phyloP scores from a whole-genome alignment of 2,329 filamentous ascomycete species.

The Cryphonectria naterciae region DNA sequence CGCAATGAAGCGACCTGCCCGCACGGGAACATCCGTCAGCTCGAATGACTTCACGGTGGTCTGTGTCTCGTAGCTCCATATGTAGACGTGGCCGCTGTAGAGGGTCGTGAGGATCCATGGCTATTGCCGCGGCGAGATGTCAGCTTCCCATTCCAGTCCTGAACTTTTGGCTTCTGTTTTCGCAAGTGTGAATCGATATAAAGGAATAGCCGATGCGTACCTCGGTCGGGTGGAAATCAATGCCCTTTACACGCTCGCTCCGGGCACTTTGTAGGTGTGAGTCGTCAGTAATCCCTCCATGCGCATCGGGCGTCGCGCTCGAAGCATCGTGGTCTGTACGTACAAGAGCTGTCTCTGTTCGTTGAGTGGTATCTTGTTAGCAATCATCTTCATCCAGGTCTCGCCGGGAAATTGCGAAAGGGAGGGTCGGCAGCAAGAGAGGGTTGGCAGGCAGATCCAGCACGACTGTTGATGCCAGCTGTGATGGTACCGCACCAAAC shows the following conservation, averaged over 20 bases:
- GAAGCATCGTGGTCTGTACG: background rate
- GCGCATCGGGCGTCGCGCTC: background rate
- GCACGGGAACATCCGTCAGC: constrained; percentile 95
- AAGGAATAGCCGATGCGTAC: constrained; percentile 71
- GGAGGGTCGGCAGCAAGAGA: background rate
- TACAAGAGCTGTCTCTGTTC: constrained; percentile 73
- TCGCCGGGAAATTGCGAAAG: background rate
- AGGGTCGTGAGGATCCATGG: constrained; percentile 31
- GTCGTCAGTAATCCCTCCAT: background rate
- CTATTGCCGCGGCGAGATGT: constrained; percentile 1
- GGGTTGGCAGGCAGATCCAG: background rate
- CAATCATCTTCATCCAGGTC: constrained; percentile 7
- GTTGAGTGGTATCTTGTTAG: constrained; percentile 42
- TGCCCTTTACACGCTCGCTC: constrained; percentile 94
- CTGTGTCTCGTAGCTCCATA: constrained; percentile 98
- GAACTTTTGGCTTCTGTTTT: background rate
- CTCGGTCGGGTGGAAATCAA: constrained; percentile 96
- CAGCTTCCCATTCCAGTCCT: background rate
- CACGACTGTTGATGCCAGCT: background rate
- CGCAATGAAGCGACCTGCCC: constrained; percentile 93
- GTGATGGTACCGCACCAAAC: background rate
- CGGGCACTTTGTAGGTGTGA: constrained; percentile 55
- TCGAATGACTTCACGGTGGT: constrained; percentile 99
- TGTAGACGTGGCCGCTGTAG: constrained; percentile 85
- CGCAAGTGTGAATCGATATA: constrained; percentile 1